Base-by-base conservation (phyloP, 2,329 filamentous ascomycete genomes). In the Davidsoniella virescens region DNA sequence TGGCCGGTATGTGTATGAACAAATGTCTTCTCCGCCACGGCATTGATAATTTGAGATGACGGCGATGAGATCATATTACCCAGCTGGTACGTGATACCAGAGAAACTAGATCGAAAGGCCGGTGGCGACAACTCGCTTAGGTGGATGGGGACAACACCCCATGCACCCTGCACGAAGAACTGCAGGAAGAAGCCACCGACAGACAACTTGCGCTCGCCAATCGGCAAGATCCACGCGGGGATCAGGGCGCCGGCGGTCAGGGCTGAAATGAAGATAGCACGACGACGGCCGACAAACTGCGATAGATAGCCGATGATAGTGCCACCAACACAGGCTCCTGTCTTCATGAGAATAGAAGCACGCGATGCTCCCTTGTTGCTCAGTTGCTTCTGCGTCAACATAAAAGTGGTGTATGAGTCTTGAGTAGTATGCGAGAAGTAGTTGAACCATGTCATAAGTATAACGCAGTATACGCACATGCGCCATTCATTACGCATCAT, bases 341-440 rank as follows among this genome's bases (percentile, higher is more conserved):
- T 78, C 65, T 87, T 87, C 79, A 86, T 87, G 52, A 88, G 64
- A 56, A 88, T 87, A n/a, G 76, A 82, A 14, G 82, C 82, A n/a
- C 82, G 76, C 6, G 74, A 82, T 4, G 83, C 80, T 1, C 70
- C 71, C 1, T 67, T 60, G 58, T 84, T 81, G 50, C 70, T 59
- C 52, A 88, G 70, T 55, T 79, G 76, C 64, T 88, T 87, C 57
- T 85, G 73, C 4, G 72, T 72, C 38, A 81, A 69, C 80, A 88
- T 82, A 61, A 87, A 87, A 2, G 84, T 87, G 0, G 84, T 87
- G 67, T 87, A 88, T 45, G 75, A 82, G 65, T 90, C 84, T 62
- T 90, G 84, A 20, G 78, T 82, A 1, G 82, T 85, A 67, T 90
- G 84, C 47, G 80, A 83, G 67, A 84, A 87, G 63, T 71, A 79